Base-by-base conservation (phyloP, 2,329 filamentous ascomycete species). In the Ophiostoma montium region DNA sequence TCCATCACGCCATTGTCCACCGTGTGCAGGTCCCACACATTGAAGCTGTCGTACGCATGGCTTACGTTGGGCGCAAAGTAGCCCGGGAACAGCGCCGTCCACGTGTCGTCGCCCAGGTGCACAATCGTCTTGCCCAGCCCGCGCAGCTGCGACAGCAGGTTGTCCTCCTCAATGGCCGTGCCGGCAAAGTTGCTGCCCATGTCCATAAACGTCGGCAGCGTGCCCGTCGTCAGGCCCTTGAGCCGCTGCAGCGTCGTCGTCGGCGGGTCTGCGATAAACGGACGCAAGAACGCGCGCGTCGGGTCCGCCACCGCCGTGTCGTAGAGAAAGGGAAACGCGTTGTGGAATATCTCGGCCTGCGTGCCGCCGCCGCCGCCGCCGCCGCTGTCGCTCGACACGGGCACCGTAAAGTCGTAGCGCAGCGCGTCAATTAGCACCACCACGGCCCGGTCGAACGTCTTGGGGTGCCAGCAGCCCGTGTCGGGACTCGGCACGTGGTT, bases 71-170 rank as follows among this genome's bases (percentile, higher is more conserved):
- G 69, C 62, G 95, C 82, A 59, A 98, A 98, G 63, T 94, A 88
- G n/a, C 75, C 86, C 0, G 92, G 92, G 62, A 96, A 98, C 15
- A 98, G 70, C 39, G 86, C 76, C 56, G 88, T 85, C 92, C 92
- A 98, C 5, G 92, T 98, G 65, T 98, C 90, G 63, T 98, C 92
- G n/a, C 92, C 92, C 35, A 98, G 70, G 60, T 98, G 94, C 6
- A 89, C 92, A 56, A 98, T 78, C 55, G 76, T 85, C 70, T 87
- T 67, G 64, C 76, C 60, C 66, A 79, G 65, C 68, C 83, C 61
- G 64, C 71, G 62, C 69, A 84, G 62, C 65, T 94, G 65, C 73
- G 80, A 67, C 67, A 84, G 60, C 67, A 82, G 56, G 68, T 94
- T 70, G 62, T 98, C 92, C 69, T 98, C 92, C 50, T 95, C 89